Percentiles rank a stretch among this genome's conserved stretches.
phyloP scores from a whole-genome alignment of 2,329 filamentous ascomycete species.

The Nemania abortiva region DNA sequence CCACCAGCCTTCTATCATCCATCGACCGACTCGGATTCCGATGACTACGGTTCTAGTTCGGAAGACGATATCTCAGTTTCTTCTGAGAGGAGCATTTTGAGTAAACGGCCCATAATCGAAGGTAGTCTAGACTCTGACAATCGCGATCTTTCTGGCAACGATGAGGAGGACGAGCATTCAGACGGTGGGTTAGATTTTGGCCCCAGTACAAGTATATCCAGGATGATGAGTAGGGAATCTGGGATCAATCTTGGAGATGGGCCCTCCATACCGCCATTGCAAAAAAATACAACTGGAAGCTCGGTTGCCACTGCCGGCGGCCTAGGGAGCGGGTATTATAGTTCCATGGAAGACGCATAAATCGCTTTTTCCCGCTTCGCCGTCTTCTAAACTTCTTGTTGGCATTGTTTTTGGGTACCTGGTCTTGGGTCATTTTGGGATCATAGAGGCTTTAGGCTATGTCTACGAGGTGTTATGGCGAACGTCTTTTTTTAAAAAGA shows the following conservation, averaged over 20 bases:
- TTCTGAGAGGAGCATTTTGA: slow-evolving; percentile 39
- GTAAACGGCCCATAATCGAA: slow-evolving; percentile 44
- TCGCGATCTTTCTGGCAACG: slow-evolving; percentile 81
- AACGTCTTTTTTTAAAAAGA: no score
- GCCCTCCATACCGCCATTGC: slow-evolving; percentile 79
- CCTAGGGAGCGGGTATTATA: slow-evolving; percentile 78
- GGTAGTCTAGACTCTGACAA: slow-evolving; percentile 81
- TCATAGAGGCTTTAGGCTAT: no score
- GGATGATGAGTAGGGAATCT: slow-evolving; percentile 74
- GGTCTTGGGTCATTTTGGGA: no score
- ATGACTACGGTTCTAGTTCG: slow-evolving; percentile 36
- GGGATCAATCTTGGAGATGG: slow-evolving; percentile 72
- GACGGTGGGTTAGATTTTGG: slow-evolving; percentile 83
- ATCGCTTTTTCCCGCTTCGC: no score
- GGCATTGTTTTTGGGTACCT: no score
- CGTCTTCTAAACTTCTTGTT: no score
- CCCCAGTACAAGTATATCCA: slow-evolving; percentile 75
- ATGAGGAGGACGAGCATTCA: slow-evolving; percentile 82
- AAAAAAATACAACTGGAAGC: slow-evolving; percentile 91
- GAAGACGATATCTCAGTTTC: slow-evolving; percentile 40
- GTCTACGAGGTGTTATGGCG: no score
- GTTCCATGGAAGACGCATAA: slow-evolving; percentile 79
- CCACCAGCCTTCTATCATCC: slow-evolving; percentile 66
- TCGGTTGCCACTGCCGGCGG: slow-evolving; percentile 78
- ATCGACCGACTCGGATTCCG: slow-evolving; percentile 56